Conservation (phyloP, 2,329 filamentous ascomycete genomes). For the Scedosporium apiospermum region DNA sequence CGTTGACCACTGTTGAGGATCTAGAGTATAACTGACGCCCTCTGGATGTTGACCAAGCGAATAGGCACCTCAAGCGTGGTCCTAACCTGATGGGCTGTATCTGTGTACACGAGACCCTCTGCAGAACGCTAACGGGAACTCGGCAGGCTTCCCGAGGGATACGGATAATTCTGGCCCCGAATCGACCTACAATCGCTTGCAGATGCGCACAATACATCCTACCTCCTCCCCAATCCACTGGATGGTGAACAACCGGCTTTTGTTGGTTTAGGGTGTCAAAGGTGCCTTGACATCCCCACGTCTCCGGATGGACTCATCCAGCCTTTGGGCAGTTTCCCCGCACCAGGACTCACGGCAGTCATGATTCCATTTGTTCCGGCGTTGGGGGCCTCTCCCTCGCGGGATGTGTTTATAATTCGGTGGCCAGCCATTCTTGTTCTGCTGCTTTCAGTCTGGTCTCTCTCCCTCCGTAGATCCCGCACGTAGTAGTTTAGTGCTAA, state of each 20-base stretch:
- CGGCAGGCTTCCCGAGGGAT: constrained; percentile 5
- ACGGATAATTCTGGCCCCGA: not conserved
- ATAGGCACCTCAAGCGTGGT: no score
- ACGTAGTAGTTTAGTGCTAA: no score
- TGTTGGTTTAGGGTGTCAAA: not conserved
- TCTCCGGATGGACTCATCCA: not conserved
- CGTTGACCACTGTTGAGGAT: no score
- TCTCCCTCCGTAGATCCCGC: not conserved
- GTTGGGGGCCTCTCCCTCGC: not conserved
- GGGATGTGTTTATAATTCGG: not conserved
- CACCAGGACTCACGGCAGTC: not conserved
- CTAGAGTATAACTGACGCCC: no score
- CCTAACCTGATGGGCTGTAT: no score
- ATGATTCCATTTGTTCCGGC: not conserved
- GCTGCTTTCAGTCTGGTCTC: not conserved
- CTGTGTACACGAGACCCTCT: not conserved
- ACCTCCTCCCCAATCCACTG: not conserved
- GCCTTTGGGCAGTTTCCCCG: not conserved
- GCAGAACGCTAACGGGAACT: constrained; percentile 1
- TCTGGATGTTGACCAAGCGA: no score
- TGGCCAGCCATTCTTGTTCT: not conserved
- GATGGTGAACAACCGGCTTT: not conserved
- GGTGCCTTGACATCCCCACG: not conserved
- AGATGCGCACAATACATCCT: not conserved
- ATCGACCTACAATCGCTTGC: no score